Conservation (phyloP, 2,329 filamentous ascomycete genomes). For the Neofusicoccum cordaticola region DNA sequence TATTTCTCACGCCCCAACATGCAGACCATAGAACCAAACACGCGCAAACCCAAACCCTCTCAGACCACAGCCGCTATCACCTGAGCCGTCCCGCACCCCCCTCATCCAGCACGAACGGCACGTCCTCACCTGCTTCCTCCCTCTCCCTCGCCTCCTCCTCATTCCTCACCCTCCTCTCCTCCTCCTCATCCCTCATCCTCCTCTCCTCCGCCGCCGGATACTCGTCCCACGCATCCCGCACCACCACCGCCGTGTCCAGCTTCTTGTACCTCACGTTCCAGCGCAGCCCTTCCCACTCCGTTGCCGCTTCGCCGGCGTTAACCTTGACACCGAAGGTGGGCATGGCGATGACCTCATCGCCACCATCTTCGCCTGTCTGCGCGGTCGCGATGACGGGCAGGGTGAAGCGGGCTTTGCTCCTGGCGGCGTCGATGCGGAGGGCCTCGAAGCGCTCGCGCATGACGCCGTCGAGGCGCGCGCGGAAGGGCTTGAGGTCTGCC, state of each 20-base stretch:
- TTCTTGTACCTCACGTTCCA: slow-evolving; percentile 28
- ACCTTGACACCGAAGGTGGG: slow-evolving; percentile 29
- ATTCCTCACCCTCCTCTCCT: neutral
- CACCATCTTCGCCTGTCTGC: neutral
- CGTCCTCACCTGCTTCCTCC: neutral
- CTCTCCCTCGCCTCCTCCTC: neutral
- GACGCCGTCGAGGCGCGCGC: neutral
- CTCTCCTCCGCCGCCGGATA: neutral
- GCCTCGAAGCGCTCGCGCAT: slow-evolving; percentile 15
- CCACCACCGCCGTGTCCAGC: slow-evolving; percentile 21
- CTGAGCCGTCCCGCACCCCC: neutral
- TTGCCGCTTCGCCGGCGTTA: neutral
- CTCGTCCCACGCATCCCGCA: slow-evolving; percentile 13
- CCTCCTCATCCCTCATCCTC: neutral
- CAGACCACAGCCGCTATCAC: neutral
- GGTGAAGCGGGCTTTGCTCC: slow-evolving; percentile 13
- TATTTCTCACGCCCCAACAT: too few species aligned
- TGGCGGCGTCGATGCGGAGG: slow-evolving; percentile 12
- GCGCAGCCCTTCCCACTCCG: slow-evolving; percentile 18
- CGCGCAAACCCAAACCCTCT: too few species aligned
- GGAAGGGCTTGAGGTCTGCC: slow-evolving; percentile 20
- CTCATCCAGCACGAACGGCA: slow-evolving; percentile 4
- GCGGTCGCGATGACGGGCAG: slow-evolving; percentile 18
- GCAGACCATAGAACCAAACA: too few species aligned
- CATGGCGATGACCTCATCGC: slow-evolving; percentile 26